Percentiles rank a stretch among this genome's conserved stretches.
Evolutionary conservation across 805 yeast genomes (phyloP).

Genomic region (Kazachstania psychrophila): DNA sequence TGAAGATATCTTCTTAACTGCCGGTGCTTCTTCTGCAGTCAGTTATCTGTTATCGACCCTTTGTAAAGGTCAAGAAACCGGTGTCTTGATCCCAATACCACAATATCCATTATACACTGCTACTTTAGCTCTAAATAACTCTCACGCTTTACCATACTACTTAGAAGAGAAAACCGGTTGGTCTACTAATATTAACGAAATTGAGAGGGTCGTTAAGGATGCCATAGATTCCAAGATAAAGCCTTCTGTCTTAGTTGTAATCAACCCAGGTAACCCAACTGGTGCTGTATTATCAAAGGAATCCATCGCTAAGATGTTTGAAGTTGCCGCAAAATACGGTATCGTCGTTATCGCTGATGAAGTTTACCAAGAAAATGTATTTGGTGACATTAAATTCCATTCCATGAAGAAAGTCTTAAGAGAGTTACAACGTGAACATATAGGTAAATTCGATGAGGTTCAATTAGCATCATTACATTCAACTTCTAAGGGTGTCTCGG

Average conservation of each 20-base stretch:
- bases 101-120: constrained; percentile 98
- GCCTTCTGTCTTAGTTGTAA: constrained; percentile 78
- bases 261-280: constrained; percentile 98
- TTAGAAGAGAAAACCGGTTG: constrained; percentile 74
- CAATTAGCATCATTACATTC: constrained; percentile 92
- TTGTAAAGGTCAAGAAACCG: constrained; percentile 57
- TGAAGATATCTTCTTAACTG: constrained; percentile 70
- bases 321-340: constrained; percentile 76
- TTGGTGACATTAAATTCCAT: constrained; percentile 59
- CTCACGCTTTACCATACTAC: constrained; percentile 79
- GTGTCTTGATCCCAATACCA: constrained; percentile 90
- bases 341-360: constrained; percentile 91
- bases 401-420: constrained; percentile 77
- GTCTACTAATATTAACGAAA: constrained; percentile 68
- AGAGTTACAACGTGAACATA: constrained; percentile 47
- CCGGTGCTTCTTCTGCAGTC: constrained; percentile 96
- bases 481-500: constrained; percentile 95
- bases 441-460: constrained; percentile 54
- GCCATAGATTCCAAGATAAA: constrained; percentile 44
- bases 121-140: constrained; percentile 73
- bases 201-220: constrained; percentile 44
- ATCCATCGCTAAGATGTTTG: constrained; percentile 61
- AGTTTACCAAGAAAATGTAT: constrained; percentile 91
- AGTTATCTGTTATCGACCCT: constrained; percentile 63
- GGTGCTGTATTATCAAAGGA: constrained; percentile 67